Evolutionary conservation across 2,329 filamentous ascomycete species (phyloP).

Genomic region (Hypoxylon sp.): DNA sequence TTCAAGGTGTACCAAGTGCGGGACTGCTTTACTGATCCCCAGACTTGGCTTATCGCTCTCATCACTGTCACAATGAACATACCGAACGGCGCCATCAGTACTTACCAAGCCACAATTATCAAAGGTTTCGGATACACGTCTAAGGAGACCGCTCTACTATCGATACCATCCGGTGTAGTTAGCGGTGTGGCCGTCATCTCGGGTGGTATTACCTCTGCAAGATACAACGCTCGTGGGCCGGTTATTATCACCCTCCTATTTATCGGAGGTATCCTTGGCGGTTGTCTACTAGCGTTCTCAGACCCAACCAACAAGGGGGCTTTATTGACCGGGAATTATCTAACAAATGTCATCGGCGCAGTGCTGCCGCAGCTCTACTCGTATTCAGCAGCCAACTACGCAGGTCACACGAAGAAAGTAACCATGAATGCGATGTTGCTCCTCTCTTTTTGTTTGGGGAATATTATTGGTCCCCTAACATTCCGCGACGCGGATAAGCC

Average conservation of each 20-base stretch:
- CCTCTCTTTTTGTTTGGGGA: constrained; percentile 59
- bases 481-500: constrained; percentile 57
- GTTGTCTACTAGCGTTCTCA: constrained; percentile 59
- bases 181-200: constrained; percentile 59
- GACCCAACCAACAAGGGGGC: constrained; percentile 56
- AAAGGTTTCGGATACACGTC: constrained; percentile 61
- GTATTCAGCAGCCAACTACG: constrained; percentile 56
- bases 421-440: constrained; percentile 65
- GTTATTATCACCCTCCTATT: constrained; percentile 59
- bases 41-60: constrained; percentile 48
- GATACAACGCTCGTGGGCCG: constrained; percentile 58
- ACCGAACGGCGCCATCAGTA: constrained; percentile 60
- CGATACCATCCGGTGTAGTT: constrained; percentile 61
- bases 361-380: constrained; percentile 59
- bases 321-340: constrained; percentile 61
- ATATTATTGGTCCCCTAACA: constrained; percentile 59
- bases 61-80: constrained; percentile 47
- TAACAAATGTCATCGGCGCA: constrained; percentile 61
- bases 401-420: constrained; percentile 69
- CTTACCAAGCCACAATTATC: constrained; percentile 61
- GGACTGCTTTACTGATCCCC: constrained; percentile 49
- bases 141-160: constrained; percentile 61
- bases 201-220: constrained; percentile 58
- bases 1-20: constrained; percentile 48
- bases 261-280: constrained; percentile 64